Conservation (phyloP, 257 asterid species). For the Thymus quinquecostatus region DNA sequence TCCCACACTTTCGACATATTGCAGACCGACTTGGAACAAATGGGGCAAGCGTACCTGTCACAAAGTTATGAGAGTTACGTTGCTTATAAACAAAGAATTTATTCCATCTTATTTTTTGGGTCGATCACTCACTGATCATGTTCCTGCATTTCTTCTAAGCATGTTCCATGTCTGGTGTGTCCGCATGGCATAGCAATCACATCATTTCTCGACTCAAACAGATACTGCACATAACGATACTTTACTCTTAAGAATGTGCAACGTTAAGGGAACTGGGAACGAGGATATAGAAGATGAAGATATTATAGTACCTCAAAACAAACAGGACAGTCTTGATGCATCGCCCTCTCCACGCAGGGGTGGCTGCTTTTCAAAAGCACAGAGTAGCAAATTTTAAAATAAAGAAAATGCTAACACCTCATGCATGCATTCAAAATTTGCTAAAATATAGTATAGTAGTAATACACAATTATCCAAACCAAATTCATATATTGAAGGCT, state of each 20-base stretch:
- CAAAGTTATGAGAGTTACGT: not conserved
- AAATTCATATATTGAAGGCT: too few relatives aligned
- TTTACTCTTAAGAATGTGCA: not conserved
- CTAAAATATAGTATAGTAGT: too few relatives aligned
- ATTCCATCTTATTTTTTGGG: too few relatives aligned
- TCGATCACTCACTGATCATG: conserved; percentile 61
- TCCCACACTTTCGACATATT: conserved; percentile 92
- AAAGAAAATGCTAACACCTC: too few relatives aligned
- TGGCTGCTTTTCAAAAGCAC: conserved; percentile 53
- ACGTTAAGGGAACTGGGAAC: not conserved
- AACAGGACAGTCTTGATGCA: conserved; percentile 95
- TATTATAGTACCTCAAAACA: conserved; percentile 67
- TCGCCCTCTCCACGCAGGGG: conserved; percentile 89
- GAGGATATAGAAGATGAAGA: not conserved
- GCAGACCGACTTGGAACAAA: conserved; percentile 81
- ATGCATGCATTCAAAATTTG: too few relatives aligned
- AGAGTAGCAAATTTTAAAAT: conserved; percentile 41
- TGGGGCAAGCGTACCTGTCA: conserved; percentile 76
- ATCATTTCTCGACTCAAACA: conserved; percentile 73
- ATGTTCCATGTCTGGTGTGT: conserved; percentile 80
- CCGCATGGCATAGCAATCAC: conserved; percentile 82
- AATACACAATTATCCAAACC: too few relatives aligned
- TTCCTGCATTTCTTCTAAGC: conserved; percentile 82
- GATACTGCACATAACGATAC: conserved; percentile 46
- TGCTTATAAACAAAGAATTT: not conserved